phyloP scores from a whole-genome alignment of 1,139 yeast species.

The Petasospora rhodanensis region DNA sequence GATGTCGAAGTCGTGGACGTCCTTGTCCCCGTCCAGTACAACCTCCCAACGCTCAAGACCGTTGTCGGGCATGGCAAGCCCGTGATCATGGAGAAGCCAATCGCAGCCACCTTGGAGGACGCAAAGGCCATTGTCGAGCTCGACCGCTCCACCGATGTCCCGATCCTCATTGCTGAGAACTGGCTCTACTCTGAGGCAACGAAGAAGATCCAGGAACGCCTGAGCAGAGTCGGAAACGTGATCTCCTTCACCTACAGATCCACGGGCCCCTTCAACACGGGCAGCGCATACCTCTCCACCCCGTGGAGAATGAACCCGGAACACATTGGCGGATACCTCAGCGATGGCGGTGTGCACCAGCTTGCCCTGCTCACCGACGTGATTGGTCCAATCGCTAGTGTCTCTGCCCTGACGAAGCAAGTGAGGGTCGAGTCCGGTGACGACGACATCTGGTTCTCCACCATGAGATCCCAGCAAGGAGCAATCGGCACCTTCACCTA shows the following conservation, averaged over 20 bases:
- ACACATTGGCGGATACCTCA: slow-evolving; percentile 85
- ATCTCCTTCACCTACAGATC: slow-evolving; percentile 74
- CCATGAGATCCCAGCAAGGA: slow-evolving; percentile 55
- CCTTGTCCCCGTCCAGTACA: slow-evolving; percentile 78
- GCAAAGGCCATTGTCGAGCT: slow-evolving; percentile 74
- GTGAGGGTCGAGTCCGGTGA: slow-evolving; percentile 71
- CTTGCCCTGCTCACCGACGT: slow-evolving; percentile 78
- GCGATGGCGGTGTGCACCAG: slow-evolving; percentile 97
- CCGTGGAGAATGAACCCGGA: slow-evolving; percentile 87
- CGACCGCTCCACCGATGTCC: slow-evolving; percentile 53
- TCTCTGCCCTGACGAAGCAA: slow-evolving; percentile 73
- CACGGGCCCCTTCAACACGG: slow-evolving; percentile 71
- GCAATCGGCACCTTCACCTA: slow-evolving; percentile 85
- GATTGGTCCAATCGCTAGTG: slow-evolving; percentile 66
- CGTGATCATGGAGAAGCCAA: slow-evolving; percentile 80
- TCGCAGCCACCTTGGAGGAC: slow-evolving; percentile 78
- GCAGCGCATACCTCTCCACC: slow-evolving; percentile 63
- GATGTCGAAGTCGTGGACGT: slow-evolving; percentile 75
- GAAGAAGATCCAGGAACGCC: slow-evolving; percentile 44
- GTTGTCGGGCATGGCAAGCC: slow-evolving; percentile 71
- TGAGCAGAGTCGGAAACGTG: slow-evolving; percentile 71
- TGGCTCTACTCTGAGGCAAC: slow-evolving; percentile 70
- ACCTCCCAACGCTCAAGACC: slow-evolving; percentile 56
- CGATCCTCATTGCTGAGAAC: slow-evolving; percentile 77
- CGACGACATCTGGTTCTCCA: slow-evolving; percentile 73